Evolutionary conservation across 1,284 basidiomycete genomes (phyloP).

Genomic region (Trichosporon coremiiforme): DNA sequence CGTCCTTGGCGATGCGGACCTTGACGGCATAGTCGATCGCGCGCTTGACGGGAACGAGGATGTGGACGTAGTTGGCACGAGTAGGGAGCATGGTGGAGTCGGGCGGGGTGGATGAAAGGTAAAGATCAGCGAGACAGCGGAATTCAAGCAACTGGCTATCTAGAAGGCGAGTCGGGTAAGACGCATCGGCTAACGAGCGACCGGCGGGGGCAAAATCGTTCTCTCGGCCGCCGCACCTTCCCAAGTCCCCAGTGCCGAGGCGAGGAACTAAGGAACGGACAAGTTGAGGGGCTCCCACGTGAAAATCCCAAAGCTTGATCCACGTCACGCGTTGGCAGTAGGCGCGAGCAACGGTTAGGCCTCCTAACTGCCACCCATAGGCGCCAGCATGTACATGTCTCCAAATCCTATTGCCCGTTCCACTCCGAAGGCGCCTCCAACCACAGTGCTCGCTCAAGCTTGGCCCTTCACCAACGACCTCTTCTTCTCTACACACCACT

Average conservation of each 20-base stretch:
- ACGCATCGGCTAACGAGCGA: slow-evolving; percentile 13
- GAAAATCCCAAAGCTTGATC: not conserved
- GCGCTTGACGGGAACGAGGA: slow-evolving; percentile 90
- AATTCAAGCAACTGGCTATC: slow-evolving; percentile 12
- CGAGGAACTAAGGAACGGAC: not conserved
- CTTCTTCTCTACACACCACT: slow-evolving; percentile 25
- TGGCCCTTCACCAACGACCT: slow-evolving; percentile 17
- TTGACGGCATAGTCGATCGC: slow-evolving; percentile 64
- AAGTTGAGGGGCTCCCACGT: not conserved
- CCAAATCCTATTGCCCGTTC: slow-evolving; percentile 14
- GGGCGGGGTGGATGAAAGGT: slow-evolving; percentile 5
- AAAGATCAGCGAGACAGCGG: slow-evolving; percentile 12
- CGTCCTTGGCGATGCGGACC: slow-evolving; percentile 87
- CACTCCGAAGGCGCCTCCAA: slow-evolving; percentile 8
- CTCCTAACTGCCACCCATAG: not conserved
- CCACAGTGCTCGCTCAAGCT: not conserved
- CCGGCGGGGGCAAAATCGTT: slow-evolving; percentile 3
- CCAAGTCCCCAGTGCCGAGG: slow-evolving; percentile 9
- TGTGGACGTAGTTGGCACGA: slow-evolving; percentile 71
- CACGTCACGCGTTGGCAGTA: not conserved
- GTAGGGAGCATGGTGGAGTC: slow-evolving; percentile 68
- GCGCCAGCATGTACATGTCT: slow-evolving; percentile 1
- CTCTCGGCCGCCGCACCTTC: slow-evolving; percentile 12
- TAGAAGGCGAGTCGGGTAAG: slow-evolving; percentile 11
- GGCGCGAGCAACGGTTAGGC: not conserved